Conservation (phyloP, 192 early-diverging fungal genomes). For the Coemansia sp. region DNA sequence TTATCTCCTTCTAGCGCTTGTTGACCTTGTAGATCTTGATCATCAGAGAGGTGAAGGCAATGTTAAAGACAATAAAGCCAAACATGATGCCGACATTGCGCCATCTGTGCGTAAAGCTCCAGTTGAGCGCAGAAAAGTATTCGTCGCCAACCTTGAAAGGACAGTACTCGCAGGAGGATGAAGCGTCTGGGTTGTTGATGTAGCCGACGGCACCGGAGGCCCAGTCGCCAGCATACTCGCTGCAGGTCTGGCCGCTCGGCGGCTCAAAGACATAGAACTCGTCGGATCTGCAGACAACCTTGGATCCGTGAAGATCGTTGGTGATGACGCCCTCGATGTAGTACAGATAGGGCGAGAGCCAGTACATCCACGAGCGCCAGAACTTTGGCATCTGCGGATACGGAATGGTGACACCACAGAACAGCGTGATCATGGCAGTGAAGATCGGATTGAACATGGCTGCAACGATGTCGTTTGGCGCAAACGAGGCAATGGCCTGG, state of each 20-base stretch:
- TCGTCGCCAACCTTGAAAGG: constrained; percentile 49
- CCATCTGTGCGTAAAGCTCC: constrained; percentile 61
- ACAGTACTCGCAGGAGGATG: constrained; percentile 57
- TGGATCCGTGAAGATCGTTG: constrained; percentile 58
- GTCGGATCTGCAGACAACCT: constrained; percentile 45
- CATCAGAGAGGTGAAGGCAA: constrained; percentile 35
- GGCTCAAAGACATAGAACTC: constrained; percentile 54
- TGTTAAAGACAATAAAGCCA: constrained; percentile 60
- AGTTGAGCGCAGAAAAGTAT: constrained; percentile 43
- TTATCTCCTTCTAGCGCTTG: constrained; percentile 22
- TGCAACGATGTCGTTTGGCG: constrained; percentile 59
- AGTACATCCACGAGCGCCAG: constrained; percentile 69
- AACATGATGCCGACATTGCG: constrained; percentile 64
- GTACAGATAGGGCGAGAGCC: constrained; percentile 63
- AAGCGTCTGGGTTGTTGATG: constrained; percentile 40
- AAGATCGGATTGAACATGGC: constrained; percentile 66
- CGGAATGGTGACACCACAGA: constrained; percentile 65
- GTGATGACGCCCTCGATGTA: constrained; percentile 62
- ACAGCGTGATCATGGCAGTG: constrained; percentile 59
- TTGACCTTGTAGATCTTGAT: constrained; percentile 49
- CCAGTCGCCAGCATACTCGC: constrained; percentile 54
- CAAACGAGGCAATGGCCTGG: constrained; percentile 60
- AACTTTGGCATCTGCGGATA: constrained; percentile 59
- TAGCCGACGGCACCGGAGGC: constrained; percentile 44
- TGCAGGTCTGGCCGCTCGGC: constrained; percentile 55